Conservation (phyloP, 805 yeast species). For the Saccharomyces cerevisiae region DNA sequence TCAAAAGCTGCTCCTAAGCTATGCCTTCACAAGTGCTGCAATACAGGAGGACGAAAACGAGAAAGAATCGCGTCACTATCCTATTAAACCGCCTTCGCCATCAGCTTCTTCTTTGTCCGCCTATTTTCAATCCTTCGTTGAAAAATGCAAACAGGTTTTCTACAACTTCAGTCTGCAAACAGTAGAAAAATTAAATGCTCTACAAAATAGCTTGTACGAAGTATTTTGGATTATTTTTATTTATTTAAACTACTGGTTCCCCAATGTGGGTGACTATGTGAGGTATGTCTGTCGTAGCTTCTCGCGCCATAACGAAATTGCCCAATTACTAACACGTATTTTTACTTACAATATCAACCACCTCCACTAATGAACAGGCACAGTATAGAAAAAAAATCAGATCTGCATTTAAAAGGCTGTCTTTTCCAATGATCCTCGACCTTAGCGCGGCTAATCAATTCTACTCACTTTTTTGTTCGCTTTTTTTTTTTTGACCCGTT, state of each 20-base stretch:
- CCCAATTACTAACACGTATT: background rate
- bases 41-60: background rate
- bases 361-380: background rate
- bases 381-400: background rate
- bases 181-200: constrained; percentile 8
- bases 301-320: background rate
- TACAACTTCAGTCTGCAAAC: constrained; percentile 1
- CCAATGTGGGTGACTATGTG: constrained; percentile 10
- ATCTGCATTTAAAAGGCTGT: background rate
- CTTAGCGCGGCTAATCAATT: background rate
- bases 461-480: background rate
- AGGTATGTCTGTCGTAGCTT: constrained; percentile 16
- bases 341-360: background rate
- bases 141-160: background rate
- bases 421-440: background rate
- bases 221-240: constrained; percentile 18
- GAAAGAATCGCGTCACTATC: background rate
- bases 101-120: background rate
- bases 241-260: constrained; percentile 19
- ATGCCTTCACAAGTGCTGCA: background rate
- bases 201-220: constrained; percentile 16
- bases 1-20: background rate
- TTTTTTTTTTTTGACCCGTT: background rate
- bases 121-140: background rate
- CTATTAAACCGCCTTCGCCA: background rate